These are phyloP conservation scores for Carex sylvatica DNA, from an alignment of 202 grass and related monocot species.

Conservation along the genomic window DNA sequence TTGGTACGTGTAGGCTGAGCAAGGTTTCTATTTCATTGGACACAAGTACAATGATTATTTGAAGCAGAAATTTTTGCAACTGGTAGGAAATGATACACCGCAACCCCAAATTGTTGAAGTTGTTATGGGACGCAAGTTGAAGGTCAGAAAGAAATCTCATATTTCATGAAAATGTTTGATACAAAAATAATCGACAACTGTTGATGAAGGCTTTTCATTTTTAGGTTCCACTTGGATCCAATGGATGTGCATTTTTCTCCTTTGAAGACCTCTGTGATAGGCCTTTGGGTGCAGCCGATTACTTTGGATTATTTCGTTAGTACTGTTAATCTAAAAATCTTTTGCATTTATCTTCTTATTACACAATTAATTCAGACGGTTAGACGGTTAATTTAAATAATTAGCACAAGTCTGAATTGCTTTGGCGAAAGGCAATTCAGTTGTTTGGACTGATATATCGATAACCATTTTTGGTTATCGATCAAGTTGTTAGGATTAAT, in stretches of 20 bases:
- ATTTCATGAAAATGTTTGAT: neutral
- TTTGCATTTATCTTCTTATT: neutral
- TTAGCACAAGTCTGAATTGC: neutral
- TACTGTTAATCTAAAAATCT: neutral
- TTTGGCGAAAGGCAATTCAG: neutral
- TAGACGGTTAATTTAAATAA: neutral
- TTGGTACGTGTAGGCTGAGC: constrained; percentile 47
- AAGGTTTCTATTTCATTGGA: constrained; percentile 85
- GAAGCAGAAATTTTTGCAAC: constrained; percentile 60
- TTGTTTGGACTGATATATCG: neutral
- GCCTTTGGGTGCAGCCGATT: constrained; percentile 91
- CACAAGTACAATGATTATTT: constrained; percentile 47
- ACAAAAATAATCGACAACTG: neutral
- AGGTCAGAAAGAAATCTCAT: constrained; percentile 33
- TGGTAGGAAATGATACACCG: constrained; percentile 64
- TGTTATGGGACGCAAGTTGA: constrained; percentile 78
- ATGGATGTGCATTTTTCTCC: constrained; percentile 82
- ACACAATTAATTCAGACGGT: too few relatives aligned
- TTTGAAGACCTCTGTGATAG: constrained; percentile 92
- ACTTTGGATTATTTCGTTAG: constrained; percentile 95
- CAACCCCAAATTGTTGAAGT: constrained; percentile 72
- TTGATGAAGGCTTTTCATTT: neutral
- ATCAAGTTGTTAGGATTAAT: neutral
- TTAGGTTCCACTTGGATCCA: constrained; percentile 69
- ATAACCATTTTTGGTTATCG: too few relatives aligned